A percentile compares a stretch with the other conserved stretches of the same genome.
Evolutionary conservation across 2,329 filamentous ascomycete species (phyloP).

Genomic region (Scedosporium boydii): DNA sequence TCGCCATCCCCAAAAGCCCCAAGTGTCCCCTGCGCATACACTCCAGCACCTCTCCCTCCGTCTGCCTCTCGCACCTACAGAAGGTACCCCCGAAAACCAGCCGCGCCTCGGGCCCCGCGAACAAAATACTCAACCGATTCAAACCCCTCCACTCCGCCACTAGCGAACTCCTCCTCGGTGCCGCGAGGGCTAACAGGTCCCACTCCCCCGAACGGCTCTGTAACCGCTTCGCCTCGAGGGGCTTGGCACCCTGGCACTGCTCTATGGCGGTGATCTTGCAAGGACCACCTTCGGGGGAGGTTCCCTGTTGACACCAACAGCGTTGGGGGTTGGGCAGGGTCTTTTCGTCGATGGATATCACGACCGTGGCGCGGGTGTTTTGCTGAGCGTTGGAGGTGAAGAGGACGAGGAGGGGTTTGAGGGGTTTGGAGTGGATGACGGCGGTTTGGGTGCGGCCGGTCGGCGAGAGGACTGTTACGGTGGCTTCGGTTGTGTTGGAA

Average conservation of each 20-base stretch:
- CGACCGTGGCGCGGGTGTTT: constrained; percentile 17
- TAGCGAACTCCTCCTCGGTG: constrained; percentile 6
- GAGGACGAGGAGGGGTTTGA: constrained; percentile 24
- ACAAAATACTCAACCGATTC: constrained; percentile 21
- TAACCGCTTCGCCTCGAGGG: constrained; percentile 18
- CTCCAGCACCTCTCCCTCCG: constrained; percentile 13
- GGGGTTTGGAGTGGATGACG: constrained; percentile 19
- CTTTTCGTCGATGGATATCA: constrained; percentile 21
- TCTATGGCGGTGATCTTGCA: constrained; percentile 13
- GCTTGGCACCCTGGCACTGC: constrained; percentile 15
- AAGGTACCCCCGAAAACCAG: constrained; percentile 16
- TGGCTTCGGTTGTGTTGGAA: not conserved
- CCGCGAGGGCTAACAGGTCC: constrained; percentile 20
- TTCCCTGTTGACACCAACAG: constrained; percentile 21
- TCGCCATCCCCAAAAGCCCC: constrained; percentile 20
- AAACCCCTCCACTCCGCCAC: constrained; percentile 15
- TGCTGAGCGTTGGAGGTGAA: constrained; percentile 18
- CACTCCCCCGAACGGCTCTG: constrained; percentile 15
- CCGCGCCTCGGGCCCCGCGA: constrained; percentile 13
- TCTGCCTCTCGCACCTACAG: constrained; percentile 18
- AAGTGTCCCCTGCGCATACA: constrained; percentile 18
- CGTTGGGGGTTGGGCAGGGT: constrained; percentile 23
- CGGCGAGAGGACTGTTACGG: not conserved
- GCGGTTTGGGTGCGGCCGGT: constrained; percentile 18
- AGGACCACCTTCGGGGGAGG: constrained; percentile 9